Percentiles rank a stretch among this genome's conserved stretches.
Evolutionary conservation across 352 stramenopile species (phyloP).

Genomic region (Globisporangium apiculatum): DNA sequence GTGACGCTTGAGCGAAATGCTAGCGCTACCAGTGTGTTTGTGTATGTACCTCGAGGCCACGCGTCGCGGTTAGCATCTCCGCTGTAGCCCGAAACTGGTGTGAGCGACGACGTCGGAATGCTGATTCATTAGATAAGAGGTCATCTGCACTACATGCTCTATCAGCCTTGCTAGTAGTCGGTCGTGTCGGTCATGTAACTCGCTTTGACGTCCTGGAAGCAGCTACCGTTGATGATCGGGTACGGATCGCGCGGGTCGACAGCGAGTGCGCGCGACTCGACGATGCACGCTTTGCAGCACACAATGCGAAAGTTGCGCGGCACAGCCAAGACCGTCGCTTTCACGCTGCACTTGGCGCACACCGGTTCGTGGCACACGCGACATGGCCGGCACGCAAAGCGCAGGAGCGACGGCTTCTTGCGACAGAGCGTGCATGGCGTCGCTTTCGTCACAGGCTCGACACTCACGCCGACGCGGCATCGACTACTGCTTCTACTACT

Average conservation of each 20-base stretch:
- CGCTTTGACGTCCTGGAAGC: slow-evolving; percentile 3
- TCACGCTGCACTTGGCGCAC: slow-evolving; percentile 48
- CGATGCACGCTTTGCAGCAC: slow-evolving; percentile 47
- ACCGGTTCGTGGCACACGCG: slow-evolving; percentile 27
- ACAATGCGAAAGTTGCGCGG: slow-evolving; percentile 27
- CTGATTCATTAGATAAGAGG: too few relatives aligned
- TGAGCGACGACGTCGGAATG: too few relatives aligned
- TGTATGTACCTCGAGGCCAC: too few relatives aligned
- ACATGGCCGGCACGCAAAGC: slow-evolving; percentile 24
- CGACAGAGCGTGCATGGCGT: slow-evolving; percentile 13
- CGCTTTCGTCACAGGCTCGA: background rate
- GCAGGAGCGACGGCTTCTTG: slow-evolving; percentile 19
- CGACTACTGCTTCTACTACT: background rate
- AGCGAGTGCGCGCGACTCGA: slow-evolving; percentile 24
- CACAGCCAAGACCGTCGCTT: slow-evolving; percentile 27
- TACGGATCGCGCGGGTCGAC: slow-evolving; percentile 41
- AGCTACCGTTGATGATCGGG: slow-evolving; percentile 20
- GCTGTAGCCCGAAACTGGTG: too few relatives aligned
- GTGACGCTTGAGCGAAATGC: too few relatives aligned
- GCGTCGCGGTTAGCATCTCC: too few relatives aligned
- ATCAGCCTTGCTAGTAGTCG: background rate
- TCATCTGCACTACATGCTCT: too few relatives aligned
- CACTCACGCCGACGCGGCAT: background rate
- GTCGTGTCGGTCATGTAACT: slow-evolving; percentile 4
- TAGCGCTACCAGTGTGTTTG: too few relatives aligned